These are phyloP conservation scores for Moelleriella libera DNA, from an alignment of 2,329 filamentous ascomycete genomes.

Conservation along the genomic window DNA sequence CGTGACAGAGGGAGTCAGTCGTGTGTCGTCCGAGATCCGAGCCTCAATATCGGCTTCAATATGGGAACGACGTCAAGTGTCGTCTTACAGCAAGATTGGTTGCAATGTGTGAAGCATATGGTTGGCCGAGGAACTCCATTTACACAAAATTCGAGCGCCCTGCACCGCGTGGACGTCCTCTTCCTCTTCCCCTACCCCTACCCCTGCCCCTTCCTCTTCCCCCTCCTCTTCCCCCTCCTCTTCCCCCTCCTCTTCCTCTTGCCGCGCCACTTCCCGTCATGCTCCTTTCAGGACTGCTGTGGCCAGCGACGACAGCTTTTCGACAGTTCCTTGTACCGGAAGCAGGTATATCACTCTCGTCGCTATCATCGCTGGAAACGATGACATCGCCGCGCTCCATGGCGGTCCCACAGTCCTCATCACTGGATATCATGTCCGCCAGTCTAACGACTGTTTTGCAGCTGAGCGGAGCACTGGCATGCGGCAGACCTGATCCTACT, in stretches of 20 bases:
- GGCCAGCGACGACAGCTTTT: neutral
- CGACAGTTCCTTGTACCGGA: neutral
- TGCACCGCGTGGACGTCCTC: neutral
- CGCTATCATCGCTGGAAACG: conserved; percentile 6
- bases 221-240: conserved; percentile 6
- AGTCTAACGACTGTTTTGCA: conserved; percentile 7
- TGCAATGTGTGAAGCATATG: too few species aligned
- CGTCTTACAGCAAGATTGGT: too few species aligned
- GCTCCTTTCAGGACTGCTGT: neutral
- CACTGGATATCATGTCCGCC: conserved; percentile 3
- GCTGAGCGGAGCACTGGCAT: neutral
- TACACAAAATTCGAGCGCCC: neutral
- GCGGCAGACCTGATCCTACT: neutral
- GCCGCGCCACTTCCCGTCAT: neutral
- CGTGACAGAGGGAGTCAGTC: too few species aligned
- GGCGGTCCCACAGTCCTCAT: conserved; percentile 1
- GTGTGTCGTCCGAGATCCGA: too few species aligned
- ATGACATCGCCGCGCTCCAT: neutral
- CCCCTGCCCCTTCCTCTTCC: conserved; percentile 8
- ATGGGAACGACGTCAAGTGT: too few species aligned
- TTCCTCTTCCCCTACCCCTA: conserved; percentile 9
- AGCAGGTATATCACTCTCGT: conserved; percentile 9
- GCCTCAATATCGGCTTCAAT: too few species aligned
- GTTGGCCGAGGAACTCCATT: neutral
- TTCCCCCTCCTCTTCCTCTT: conserved; percentile 2